Evolutionary conservation across 108 stramenopile species (phyloP), one percentile per base, ranked within the genome.

Genomic region (Nitzschia palea): DNA sequence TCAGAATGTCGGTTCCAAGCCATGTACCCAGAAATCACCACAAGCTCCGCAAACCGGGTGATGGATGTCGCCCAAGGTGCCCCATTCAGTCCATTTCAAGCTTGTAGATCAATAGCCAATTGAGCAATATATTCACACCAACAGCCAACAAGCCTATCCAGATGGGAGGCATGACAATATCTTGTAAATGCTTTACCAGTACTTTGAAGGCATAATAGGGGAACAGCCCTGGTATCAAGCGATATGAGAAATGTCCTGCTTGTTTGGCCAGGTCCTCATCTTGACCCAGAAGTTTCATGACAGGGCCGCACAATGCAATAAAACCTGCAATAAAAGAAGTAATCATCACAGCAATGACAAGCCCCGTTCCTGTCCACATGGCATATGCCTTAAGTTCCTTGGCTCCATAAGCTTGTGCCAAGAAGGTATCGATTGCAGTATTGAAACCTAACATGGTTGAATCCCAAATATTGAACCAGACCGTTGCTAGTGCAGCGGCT

Each of bases 381-480:
- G 60, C 65, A 53, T 48, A 80, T 17, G 27, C 53, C 0, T 80
- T 62, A 12, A 48, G n/a, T 34, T 74, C 70, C 50, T 74, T 74
- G 25, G 80, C 80, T 2, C 80, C 80, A 47, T 60, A 68, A 2
- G 76, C 50, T 56, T 80, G 80, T 18, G 76, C 25, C 2, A 80
- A 34, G 12, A 73, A 65, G 8, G 80, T 77, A 65, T 80, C 80
- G 60, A 73, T 77, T 6, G 80, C 65, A 3, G 80, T 75, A 63
- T 70, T 68, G 57, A 77, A 77, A 6, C 80, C 80, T n/a, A 65
- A 52, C 76, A 77, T 80, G 30, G 72, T 45, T 2, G 67, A 37
- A 50, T 80, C 73, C 76, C 76, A 80, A 27, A 80, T 31, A 43
- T 80, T 73, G 67, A 77, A 80, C 80, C 80, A 80, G 1, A 69